A percentile compares a stretch with the other conserved stretches of the same genome.
Evolutionary conservation across 495 filamentous ascomycete genomes (phyloP).

Genomic region (Thermothielavioides terrestris): DNA sequence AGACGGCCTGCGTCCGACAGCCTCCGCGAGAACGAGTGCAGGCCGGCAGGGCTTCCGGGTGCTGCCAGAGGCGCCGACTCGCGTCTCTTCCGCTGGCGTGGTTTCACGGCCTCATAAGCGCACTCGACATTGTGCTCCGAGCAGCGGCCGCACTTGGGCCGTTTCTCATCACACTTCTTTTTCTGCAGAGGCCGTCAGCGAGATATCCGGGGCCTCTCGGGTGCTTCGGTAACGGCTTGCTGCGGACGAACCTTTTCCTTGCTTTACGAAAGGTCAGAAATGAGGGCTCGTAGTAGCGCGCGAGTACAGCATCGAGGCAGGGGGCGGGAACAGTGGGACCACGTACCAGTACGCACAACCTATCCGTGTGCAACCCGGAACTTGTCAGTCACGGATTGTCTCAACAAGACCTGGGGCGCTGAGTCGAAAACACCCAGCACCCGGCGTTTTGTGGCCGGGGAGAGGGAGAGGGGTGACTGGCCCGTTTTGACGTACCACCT

Average conservation of each 20-base stretch:
- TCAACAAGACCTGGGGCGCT: too few relatives aligned
- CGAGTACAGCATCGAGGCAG: background rate
- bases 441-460: too few relatives aligned
- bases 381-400: too few relatives aligned
- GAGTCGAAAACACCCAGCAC: too few relatives aligned
- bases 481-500: constrained; percentile 43
- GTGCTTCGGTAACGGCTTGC: background rate
- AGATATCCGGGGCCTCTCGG: background rate
- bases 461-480: background rate
- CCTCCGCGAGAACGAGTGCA: constrained; percentile 4
- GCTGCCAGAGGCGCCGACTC: constrained; percentile 16
- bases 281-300: background rate
- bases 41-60: background rate
- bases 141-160: constrained; percentile 51
- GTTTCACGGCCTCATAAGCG: constrained; percentile 49
- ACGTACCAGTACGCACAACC: constrained; percentile 53
- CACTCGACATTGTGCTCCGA: constrained; percentile 44
- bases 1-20: constrained; percentile 16
- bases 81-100: constrained; percentile 45
- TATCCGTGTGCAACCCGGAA: too few relatives aligned
- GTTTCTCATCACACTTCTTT: constrained; percentile 58
- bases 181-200: constrained; percentile 33
- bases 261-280: constrained; percentile 19
- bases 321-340: background rate
- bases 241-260: constrained; percentile 27